Evolutionary conservation across 164 flowering plant genomes (phyloP), one percentile per base, ranked within the genome.

Genomic region (Magnolia changhungtana): DNA sequence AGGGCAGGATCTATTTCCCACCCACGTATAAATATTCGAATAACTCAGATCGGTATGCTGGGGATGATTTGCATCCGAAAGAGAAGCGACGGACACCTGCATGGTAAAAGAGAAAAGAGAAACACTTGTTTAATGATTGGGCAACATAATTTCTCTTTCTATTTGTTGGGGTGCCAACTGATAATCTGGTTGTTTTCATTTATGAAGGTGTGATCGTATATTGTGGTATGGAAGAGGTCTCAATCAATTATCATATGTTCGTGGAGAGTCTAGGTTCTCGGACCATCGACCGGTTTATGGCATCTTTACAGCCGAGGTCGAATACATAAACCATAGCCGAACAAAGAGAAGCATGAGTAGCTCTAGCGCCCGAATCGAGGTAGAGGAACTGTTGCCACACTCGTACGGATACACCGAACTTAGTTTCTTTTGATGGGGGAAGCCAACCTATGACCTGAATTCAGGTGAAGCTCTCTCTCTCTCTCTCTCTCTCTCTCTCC

Each of bases 71-170:
- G 89, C 94, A 89, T 77, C 89, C 91, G 1, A 95, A 92, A 81
- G 98, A 95, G 89, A 95, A 95, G 83, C 85, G 96, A 18, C 80
- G 99, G 70, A 95, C 98, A 37, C 99, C 99, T 8, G 99, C 98
- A 75, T 95, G 99, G 99, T 95, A 87, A 55, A 55, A 55, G 13
- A 55, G 16, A 55, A 16, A 55, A 55, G 16, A 55, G 18, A 55
- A 52, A 55, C 61, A 8, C 18, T 55, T 55, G 61, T 16, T 55
- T 23, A 23, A 72, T 19, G 13, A 69, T 20, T 58, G 16, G n/a
- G 64, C 10, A 24, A 19, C 50, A 68, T 3, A n/a, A 13, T 63
- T 50, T 8, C 11, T 31, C 7, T 37, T 23, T n/a, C 50, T 24
- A 67, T 18, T 9, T 31, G 20, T 69, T 61, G 20, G 11, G 0